These are phyloP conservation scores for Venturia asperata DNA, from an alignment of 2,329 filamentous ascomycete species.

Conservation along the genomic window DNA sequence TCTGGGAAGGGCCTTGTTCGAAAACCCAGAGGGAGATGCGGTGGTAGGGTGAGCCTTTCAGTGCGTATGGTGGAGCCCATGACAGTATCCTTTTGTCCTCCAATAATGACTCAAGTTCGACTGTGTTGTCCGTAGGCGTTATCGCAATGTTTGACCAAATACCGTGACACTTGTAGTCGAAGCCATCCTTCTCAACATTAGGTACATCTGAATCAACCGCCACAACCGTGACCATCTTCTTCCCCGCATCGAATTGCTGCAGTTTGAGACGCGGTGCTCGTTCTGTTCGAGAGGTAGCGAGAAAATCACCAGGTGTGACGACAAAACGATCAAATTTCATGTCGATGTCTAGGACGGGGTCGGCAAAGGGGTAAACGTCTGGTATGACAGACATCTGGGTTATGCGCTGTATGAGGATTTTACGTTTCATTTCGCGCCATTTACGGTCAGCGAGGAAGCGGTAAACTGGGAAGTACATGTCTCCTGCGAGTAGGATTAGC, in stretches of 20 bases:
- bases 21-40: slow-evolving; percentile 77
- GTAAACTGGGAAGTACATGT: slow-evolving; percentile 96
- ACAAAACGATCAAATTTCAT: slow-evolving; percentile 68
- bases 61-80: slow-evolving; percentile 79
- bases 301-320: slow-evolving; percentile 68
- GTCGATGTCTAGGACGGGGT: slow-evolving; percentile 71
- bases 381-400: slow-evolving; percentile 80
- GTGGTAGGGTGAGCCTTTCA: slow-evolving; percentile 89
- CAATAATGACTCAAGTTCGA: slow-evolving; percentile 58
- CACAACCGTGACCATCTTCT: slow-evolving; percentile 74
- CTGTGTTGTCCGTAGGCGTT: slow-evolving; percentile 50
- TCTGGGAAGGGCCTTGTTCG: slow-evolving; percentile 51
- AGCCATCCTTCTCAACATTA: slow-evolving; percentile 64
- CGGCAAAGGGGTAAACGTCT: slow-evolving; percentile 74
- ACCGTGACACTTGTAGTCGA: slow-evolving; percentile 78
- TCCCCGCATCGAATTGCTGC: slow-evolving; percentile 75
- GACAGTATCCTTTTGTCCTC: slow-evolving; percentile 39
- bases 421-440: slow-evolving; percentile 78
- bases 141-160: slow-evolving; percentile 69
- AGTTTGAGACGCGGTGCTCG: slow-evolving; percentile 67
- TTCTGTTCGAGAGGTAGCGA: slow-evolving; percentile 69
- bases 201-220: slow-evolving; percentile 91
- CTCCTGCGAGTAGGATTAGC: slow-evolving; percentile 50
- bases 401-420: slow-evolving; percentile 77
- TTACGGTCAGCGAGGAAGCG: slow-evolving; percentile 78